phyloP scores from a whole-genome alignment of 1,139 yeast species.

The Neolecta irregularis region DNA sequence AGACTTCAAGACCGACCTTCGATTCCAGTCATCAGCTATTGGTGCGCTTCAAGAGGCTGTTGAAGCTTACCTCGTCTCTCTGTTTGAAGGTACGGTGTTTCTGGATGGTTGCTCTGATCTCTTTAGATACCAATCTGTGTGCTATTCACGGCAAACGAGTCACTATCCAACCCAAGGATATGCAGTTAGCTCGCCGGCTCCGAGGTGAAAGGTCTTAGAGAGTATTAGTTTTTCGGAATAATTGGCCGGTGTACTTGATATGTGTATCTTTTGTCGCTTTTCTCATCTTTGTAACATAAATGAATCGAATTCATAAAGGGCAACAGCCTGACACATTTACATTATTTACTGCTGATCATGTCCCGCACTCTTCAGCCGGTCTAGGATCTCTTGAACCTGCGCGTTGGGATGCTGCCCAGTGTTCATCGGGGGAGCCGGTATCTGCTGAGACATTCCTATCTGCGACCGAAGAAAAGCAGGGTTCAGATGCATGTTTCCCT shows the following conservation, averaged over 20 bases:
- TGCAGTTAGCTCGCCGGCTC: conserved; percentile 97
- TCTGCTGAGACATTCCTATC: too few species aligned
- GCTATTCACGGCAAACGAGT: conserved; percentile 99
- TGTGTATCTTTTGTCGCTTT: conserved; percentile 3
- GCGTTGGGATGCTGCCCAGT: too few species aligned
- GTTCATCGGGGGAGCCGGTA: too few species aligned
- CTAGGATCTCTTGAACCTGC: too few species aligned
- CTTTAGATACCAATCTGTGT: conserved; percentile 88
- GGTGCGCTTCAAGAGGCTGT: conserved; percentile 99
- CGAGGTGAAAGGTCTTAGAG: conserved; percentile 49
- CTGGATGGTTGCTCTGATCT: not conserved
- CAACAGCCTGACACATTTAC: not conserved
- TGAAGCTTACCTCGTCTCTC: conserved; percentile 85
- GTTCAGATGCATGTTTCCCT: too few species aligned
- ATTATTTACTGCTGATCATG: not conserved
- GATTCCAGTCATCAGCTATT: conserved; percentile 97
- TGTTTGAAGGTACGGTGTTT: too few species aligned
- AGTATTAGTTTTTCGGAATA: not conserved
- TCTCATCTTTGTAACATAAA: not conserved
- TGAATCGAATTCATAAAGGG: not conserved
- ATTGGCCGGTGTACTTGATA: not conserved
- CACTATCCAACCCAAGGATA: conserved; percentile 97
- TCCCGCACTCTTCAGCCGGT: too few species aligned
- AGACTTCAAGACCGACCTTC: conserved; percentile 93
- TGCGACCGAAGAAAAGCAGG: too few species aligned